Evolutionary conservation across 2,329 filamentous ascomycete species (phyloP).

Genomic region (Hypoxylon rubiginosum): DNA sequence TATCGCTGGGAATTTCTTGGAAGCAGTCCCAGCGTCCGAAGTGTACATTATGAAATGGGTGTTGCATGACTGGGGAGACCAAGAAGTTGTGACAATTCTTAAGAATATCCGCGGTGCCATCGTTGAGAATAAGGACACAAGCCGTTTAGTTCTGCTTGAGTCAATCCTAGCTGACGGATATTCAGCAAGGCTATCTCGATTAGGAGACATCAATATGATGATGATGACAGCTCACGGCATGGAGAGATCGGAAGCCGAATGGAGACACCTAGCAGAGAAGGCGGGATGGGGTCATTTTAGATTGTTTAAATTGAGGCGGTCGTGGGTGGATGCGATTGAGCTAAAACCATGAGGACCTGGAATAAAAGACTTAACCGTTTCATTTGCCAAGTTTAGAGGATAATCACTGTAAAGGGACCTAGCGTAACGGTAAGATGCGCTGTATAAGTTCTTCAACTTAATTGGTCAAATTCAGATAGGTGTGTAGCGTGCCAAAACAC

Average conservation of each 20-base stretch:
- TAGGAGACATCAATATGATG: conserved; percentile 61
- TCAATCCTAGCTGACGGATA: conserved; percentile 52
- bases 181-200: conserved; percentile 51
- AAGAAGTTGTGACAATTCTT: conserved; percentile 49
- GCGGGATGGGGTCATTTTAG: conserved; percentile 48
- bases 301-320: too few species aligned
- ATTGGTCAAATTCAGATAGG: too few species aligned
- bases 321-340: too few species aligned
- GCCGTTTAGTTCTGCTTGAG: conserved; percentile 56
- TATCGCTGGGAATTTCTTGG: conserved; percentile 56
- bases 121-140: conserved; percentile 28
- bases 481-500: too few species aligned
- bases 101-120: conserved; percentile 52
- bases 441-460: too few species aligned
- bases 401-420: too few species aligned
- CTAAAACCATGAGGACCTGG: too few species aligned
- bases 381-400: too few species aligned
- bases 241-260: conserved; percentile 52
- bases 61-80: conserved; percentile 59
- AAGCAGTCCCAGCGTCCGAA: conserved; percentile 50
- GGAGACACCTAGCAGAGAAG: conserved; percentile 47
- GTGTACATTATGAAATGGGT: conserved; percentile 57
- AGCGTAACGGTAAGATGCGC: too few species aligned
- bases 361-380: too few species aligned
- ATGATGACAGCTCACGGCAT: conserved; percentile 53